phyloP scores from a whole-genome alignment of 2,329 filamentous ascomycete species.

The Trichophyton mentagrophytes region DNA sequence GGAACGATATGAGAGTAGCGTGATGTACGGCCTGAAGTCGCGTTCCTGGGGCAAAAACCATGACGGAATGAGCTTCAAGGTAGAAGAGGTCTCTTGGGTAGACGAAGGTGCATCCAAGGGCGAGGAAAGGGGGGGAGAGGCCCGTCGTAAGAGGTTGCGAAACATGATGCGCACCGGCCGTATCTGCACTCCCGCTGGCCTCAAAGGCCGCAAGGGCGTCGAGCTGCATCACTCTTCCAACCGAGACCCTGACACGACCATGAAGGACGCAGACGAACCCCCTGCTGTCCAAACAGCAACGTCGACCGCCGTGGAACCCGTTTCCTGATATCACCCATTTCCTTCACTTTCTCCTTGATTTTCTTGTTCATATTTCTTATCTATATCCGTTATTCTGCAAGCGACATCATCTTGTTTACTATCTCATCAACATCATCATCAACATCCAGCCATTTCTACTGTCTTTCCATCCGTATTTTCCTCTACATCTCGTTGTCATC shows the following conservation, averaged over 20 bases:
- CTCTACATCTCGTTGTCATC: slow-evolving; percentile 49
- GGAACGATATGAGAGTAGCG: slow-evolving; percentile 60
- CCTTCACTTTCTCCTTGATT: background rate
- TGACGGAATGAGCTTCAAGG: slow-evolving; percentile 80
- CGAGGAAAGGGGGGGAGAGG: slow-evolving; percentile 35
- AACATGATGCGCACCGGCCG: slow-evolving; percentile 31
- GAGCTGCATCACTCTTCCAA: slow-evolving; percentile 5
- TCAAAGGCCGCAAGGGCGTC: slow-evolving; percentile 9
- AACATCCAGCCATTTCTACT: background rate
- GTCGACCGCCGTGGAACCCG: background rate
- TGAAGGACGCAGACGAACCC: background rate
- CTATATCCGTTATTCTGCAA: background rate
- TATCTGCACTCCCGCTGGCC: slow-evolving; percentile 28
- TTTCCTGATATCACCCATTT: background rate
- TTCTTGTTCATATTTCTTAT: background rate
- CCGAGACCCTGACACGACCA: background rate
- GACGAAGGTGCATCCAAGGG: slow-evolving; percentile 48
- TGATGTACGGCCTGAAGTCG: slow-evolving; percentile 69
- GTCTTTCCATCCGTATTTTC: slow-evolving; percentile 40
- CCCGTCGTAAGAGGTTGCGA: slow-evolving; percentile 38
- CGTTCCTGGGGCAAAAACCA: slow-evolving; percentile 65
- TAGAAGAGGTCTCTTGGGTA: slow-evolving; percentile 72
- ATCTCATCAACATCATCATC: background rate
- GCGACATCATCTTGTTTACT: background rate
- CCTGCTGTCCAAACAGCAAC: background rate